These are phyloP conservation scores for Fagopyrum tataricum DNA, from an alignment of 148 eudicot species.

Conservation along the genomic window DNA sequence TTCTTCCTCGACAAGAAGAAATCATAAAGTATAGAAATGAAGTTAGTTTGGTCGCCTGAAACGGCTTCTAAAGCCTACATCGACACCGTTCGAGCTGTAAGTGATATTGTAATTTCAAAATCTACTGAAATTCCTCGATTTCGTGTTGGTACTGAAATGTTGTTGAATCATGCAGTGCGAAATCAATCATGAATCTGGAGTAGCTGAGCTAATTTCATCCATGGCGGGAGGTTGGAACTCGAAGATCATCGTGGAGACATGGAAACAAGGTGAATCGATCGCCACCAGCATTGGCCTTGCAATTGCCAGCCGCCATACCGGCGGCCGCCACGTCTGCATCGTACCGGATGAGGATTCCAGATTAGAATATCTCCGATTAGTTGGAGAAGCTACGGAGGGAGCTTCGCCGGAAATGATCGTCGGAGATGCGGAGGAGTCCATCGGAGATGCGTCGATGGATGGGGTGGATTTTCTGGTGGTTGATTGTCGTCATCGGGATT, in stretches of 20 bases:
- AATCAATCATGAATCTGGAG: conserved; percentile 18
- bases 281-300: conserved; percentile 28
- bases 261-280: neutral
- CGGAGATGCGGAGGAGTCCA: conserved; percentile 24
- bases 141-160: neutral
- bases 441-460: conserved; percentile 12
- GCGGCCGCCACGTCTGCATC: conserved; percentile 32
- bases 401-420: conserved; percentile 26
- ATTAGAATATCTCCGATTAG: neutral
- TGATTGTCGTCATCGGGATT: conserved; percentile 26
- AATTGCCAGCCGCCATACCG: conserved; percentile 24
- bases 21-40: conserved; percentile 16
- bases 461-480: conserved; percentile 40
- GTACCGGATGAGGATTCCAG: conserved; percentile 18
- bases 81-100: conserved; percentile 37
- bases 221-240: conserved; percentile 41
- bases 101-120: neutral
- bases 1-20: no score
- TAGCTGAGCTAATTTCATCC: conserved; percentile 32
- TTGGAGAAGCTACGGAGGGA: conserved; percentile 3
- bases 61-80: conserved; percentile 31
- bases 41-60: conserved; percentile 43
- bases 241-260: conserved; percentile 29
- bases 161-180: conserved; percentile 20
- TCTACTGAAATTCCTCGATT: neutral